Evolutionary conservation across 2,329 filamentous ascomycete genomes (phyloP), one percentile per base, ranked within the genome.

Genomic region (Thelonectria olida): DNA sequence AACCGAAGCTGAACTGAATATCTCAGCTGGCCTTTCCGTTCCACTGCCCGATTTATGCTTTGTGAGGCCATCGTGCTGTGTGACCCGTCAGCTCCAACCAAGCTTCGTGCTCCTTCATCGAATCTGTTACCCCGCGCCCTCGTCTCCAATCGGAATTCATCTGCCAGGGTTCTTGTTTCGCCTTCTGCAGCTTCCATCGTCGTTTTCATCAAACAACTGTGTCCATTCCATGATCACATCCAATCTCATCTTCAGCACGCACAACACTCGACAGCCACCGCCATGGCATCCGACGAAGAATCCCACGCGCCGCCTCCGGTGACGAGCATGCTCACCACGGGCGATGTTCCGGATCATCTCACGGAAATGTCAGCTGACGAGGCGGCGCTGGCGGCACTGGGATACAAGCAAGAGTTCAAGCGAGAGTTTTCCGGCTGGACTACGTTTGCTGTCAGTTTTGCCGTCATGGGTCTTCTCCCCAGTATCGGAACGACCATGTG

Each of bases 401-500:
- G 59, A 20, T 62, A 62, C 28, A 62, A 62, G 48, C 59, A 62
- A 20, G 59, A 62, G 19, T 62, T 62, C 38, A 62, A 62, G 23
- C 54, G 59, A 22, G 59, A 62, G 31, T 62, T 62, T 10, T 58
- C 54, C 7, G 23, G 22, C 4, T 62, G 50, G 59, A 58, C 59
- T 2, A 62, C 59, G 0, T 62, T 62, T 41, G 44, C 59, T 7
- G 59, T 62, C 44, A 62, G 54, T 28, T 62, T 62, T 8, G 17
- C 59, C 9, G 59, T 62, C 28, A 62, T 62, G 59, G 59, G 59
- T n/a, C 50, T 62, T 2, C 38, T 62, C 7, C 59, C 59, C 5
- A 62, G 59, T 25, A 62, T 62, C n/a, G 54, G 59, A 25, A 62
- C 59, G 9, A 62, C 59, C 19, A 62, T 62, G 59, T 62, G 54